phyloP scores from a whole-genome alignment of 768 basidiomycete genomes.

The Agrocybe chaxingu region DNA sequence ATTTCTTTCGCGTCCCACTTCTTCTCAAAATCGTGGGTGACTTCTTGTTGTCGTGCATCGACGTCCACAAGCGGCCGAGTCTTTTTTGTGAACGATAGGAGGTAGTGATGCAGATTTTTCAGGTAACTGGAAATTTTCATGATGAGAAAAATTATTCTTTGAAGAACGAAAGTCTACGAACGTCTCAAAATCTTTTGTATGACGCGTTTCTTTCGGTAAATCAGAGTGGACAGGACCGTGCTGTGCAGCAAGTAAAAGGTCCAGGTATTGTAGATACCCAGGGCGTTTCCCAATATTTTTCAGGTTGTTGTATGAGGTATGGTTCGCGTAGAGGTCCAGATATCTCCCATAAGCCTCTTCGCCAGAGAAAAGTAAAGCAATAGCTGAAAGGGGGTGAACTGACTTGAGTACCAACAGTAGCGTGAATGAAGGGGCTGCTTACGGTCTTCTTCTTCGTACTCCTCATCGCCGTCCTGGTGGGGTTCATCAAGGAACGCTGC shows the following conservation, averaged over 20 bases:
- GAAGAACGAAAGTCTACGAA: constrained; percentile 32
- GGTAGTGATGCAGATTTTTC: constrained; percentile 74
- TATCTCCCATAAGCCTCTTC: constrained; percentile 96
- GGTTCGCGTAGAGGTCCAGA: constrained; percentile 87
- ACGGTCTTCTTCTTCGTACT: constrained; percentile 87
- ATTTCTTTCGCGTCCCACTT: constrained; percentile 81
- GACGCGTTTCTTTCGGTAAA: constrained; percentile 62
- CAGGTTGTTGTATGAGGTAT: constrained; percentile 86
- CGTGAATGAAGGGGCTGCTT: constrained; percentile 29
- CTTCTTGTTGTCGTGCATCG: constrained; percentile 60
- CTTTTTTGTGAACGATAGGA: constrained; percentile 82
- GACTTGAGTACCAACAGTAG: not conserved
- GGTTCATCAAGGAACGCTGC: constrained; percentile 77
- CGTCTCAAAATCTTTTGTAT: constrained; percentile 77
- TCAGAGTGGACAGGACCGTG: constrained; percentile 62
- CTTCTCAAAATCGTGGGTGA: constrained; percentile 66
- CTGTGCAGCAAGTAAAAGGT: constrained; percentile 70
- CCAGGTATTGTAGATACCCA: constrained; percentile 92
- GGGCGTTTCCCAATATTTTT: constrained; percentile 80
- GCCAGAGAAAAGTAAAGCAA: constrained; percentile 88
- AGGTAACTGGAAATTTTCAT: constrained; percentile 63
- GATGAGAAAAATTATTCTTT: not conserved
- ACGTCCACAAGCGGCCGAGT: constrained; percentile 82
- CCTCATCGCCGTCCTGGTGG: constrained; percentile 67
- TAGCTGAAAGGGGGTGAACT: constrained; percentile 40